phyloP scores from a whole-genome alignment of 345 rosid species.

The Salix koriyanagi region DNA sequence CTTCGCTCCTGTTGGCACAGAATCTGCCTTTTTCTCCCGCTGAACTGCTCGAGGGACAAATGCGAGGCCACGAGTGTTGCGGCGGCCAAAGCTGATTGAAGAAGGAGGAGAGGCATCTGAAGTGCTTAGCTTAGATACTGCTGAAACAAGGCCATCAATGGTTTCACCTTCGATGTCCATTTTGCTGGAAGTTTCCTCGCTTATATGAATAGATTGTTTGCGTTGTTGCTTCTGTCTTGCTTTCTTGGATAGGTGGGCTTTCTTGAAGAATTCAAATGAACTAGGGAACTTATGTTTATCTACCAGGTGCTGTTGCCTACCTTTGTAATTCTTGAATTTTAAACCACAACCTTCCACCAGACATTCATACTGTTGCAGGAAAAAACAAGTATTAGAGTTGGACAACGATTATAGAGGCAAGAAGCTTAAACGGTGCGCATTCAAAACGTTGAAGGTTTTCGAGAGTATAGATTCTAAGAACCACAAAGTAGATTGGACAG shows the following conservation, averaged over 20 bases:
- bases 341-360: slow-evolving; percentile 85
- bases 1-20: slow-evolving; percentile 23
- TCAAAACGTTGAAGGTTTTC: background rate
- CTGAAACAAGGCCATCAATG: slow-evolving; percentile 68
- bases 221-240: slow-evolving; percentile 60
- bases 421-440: background rate
- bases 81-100: slow-evolving; percentile 74
- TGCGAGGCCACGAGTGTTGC: slow-evolving; percentile 63
- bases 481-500: background rate
- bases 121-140: slow-evolving; percentile 73
- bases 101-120: slow-evolving; percentile 77
- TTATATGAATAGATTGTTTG: slow-evolving; percentile 27
- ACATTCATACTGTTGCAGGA: slow-evolving; percentile 70
- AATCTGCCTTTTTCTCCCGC: slow-evolving; percentile 36
- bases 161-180: slow-evolving; percentile 80
- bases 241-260: slow-evolving; percentile 66
- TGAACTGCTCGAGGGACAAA: slow-evolving; percentile 70
- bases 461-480: background rate
- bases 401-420: background rate
- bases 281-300: slow-evolving; percentile 90
- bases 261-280: slow-evolving; percentile 80
- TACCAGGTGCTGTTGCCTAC: slow-evolving; percentile 72
- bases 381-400: background rate
- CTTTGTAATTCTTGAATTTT: slow-evolving; percentile 72
- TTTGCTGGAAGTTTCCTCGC: slow-evolving; percentile 34